These are phyloP conservation scores for Cornus florida DNA, from an alignment of 148 eudicot genomes.

Conservation along the genomic window DNA sequence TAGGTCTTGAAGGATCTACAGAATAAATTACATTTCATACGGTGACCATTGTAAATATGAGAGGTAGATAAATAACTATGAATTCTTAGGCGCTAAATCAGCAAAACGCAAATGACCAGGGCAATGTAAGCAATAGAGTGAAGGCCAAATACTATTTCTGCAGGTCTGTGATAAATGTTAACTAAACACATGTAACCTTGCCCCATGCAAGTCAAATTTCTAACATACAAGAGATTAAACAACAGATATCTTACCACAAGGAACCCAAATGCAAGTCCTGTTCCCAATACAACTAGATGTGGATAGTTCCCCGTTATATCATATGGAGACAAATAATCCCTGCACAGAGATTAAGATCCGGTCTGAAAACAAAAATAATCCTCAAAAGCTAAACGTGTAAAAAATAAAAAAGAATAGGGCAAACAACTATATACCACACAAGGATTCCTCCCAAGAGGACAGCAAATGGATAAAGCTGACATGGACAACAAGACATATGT, in stretches of 20 bases:
- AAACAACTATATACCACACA: conserved; percentile 52
- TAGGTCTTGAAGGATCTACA: background rate
- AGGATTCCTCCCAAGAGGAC: conserved; percentile 79
- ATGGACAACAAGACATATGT: conserved; percentile 15
- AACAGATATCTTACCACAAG: conserved; percentile 66
- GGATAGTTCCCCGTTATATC: conserved; percentile 74
- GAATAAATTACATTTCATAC: background rate
- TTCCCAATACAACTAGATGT: conserved; percentile 71
- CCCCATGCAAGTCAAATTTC: background rate
- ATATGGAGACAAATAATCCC: conserved; percentile 88
- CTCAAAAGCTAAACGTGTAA: conserved; percentile 6
- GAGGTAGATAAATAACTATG: background rate
- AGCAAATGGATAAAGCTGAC: conserved; percentile 83
- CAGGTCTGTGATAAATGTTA: background rate
- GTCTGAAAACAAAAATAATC: background rate
- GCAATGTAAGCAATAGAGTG: background rate
- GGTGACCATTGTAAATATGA: background rate
- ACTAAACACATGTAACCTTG: background rate
- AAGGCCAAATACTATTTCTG: background rate
- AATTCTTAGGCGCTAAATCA: background rate
- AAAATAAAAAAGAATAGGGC: conserved; percentile 1
- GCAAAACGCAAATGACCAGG: no score
- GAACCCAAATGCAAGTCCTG: conserved; percentile 94
- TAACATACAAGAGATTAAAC: no score
- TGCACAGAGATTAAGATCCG: conserved; percentile 28